Conservation (phyloP, 306 rosid species). For the Vicia faba region DNA sequence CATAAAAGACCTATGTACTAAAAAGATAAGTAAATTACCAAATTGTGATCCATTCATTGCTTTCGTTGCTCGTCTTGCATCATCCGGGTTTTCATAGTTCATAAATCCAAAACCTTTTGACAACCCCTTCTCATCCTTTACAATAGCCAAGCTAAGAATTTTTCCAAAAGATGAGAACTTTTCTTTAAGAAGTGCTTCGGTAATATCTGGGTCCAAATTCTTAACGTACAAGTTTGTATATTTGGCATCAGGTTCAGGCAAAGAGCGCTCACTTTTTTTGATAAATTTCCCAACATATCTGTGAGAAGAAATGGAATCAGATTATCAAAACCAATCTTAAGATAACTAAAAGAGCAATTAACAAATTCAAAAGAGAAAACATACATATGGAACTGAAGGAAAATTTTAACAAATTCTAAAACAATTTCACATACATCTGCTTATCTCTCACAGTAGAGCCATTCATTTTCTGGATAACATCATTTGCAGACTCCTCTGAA, state of each 20-base stretch:
- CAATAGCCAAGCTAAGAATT: conserved; percentile 62
- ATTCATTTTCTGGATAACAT: too few relatives aligned
- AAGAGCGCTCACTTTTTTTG: too few relatives aligned
- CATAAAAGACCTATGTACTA: too few relatives aligned
- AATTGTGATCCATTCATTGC: conserved; percentile 62
- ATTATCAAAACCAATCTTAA: conserved; percentile 11
- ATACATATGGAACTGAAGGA: too few relatives aligned
- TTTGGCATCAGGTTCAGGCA: too few relatives aligned
- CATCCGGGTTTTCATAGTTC: conserved; percentile 67
- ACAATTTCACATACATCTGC: too few relatives aligned
- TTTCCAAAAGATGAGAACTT: conserved; percentile 72
- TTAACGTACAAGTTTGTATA: too few relatives aligned
- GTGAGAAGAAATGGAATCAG: conserved; percentile 33
- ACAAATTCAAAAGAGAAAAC: neutral
- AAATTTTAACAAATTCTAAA: too few relatives aligned
- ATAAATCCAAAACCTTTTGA: conserved; percentile 83
- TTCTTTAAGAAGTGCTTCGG: conserved; percentile 59
- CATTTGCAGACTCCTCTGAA: too few relatives aligned
- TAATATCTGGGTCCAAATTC: too few relatives aligned
- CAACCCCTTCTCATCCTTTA: conserved; percentile 57
- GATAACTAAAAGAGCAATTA: conserved; percentile 12
- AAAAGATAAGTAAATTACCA: too few relatives aligned
- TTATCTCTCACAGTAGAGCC: too few relatives aligned
- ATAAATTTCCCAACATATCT: conserved; percentile 79
- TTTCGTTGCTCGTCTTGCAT: conserved; percentile 74